Conservation (phyloP, 352 stramenopile species). For the Globisporangium sylvaticum region DNA sequence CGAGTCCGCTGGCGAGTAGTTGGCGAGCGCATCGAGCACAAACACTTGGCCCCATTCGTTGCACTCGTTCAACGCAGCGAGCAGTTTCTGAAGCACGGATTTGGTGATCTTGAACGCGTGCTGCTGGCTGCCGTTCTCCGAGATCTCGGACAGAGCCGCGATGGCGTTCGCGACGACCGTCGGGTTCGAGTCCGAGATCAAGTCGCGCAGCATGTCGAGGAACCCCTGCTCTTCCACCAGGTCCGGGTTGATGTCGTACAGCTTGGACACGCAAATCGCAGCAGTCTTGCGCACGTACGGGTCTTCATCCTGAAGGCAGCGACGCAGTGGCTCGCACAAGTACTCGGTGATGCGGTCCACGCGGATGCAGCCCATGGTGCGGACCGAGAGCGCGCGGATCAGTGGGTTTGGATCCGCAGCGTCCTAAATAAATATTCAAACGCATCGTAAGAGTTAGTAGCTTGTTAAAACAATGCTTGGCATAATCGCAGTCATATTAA, state of each 20-base stretch:
- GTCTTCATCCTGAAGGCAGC: slow-evolving; percentile 93
- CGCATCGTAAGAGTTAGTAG: not conserved
- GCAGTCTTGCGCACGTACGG: slow-evolving; percentile 99
- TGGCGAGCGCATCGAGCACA: slow-evolving; percentile 95
- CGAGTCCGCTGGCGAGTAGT: slow-evolving; percentile 93
- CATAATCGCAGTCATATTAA: not conserved
- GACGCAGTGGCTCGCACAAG: slow-evolving; percentile 95
- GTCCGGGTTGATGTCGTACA: slow-evolving; percentile 98
- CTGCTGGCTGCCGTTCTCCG: slow-evolving; percentile 90
- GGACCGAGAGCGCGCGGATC: slow-evolving; percentile 96
- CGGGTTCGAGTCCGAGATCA: slow-evolving; percentile 98
- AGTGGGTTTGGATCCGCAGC: slow-evolving; percentile 90
- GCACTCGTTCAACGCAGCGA: slow-evolving; percentile 98
- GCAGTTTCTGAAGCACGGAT: slow-evolving; percentile 96
- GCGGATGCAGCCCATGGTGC: slow-evolving; percentile 99
- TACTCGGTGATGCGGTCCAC: slow-evolving; percentile 99
- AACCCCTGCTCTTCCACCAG: slow-evolving; percentile 96
- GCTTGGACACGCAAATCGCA: slow-evolving; percentile 98
- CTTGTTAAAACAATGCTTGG: not conserved
- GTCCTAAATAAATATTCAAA: slow-evolving; percentile 26
- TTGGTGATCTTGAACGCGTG: slow-evolving; percentile 94
- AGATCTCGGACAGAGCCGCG: slow-evolving; percentile 96
- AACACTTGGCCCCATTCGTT: slow-evolving; percentile 99
- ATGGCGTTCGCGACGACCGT: slow-evolving; percentile 99
- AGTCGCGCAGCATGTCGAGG: slow-evolving; percentile 94